These are phyloP conservation scores for Metschnikowia gelsemii DNA, from an alignment of 805 yeast species.

Conservation along the genomic window DNA sequence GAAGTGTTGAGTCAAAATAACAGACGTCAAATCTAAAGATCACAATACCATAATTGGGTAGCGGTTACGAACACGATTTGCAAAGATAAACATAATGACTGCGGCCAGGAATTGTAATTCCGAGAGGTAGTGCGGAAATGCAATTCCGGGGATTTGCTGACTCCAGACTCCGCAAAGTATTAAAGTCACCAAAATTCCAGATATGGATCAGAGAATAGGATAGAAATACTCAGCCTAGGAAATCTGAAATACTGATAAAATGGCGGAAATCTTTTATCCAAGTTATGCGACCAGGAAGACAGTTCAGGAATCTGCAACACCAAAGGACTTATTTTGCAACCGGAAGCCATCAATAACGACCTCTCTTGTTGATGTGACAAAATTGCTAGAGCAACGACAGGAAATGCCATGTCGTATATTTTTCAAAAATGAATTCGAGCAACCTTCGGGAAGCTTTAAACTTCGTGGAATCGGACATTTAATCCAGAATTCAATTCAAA, in stretches of 20 bases:
- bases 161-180: slow-evolving; percentile 1
- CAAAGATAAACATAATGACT: too few species aligned
- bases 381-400: slow-evolving; percentile 10
- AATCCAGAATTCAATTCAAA: slow-evolving; percentile 34
- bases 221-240: too few species aligned
- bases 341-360: slow-evolving; percentile 32
- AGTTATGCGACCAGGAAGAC: not conserved
- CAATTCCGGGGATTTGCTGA: slow-evolving; percentile 6
- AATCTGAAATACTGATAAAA: not conserved
- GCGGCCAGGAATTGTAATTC: slow-evolving; percentile 7
- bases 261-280: not conserved
- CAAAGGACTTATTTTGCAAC: slow-evolving; percentile 6
- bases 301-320: not conserved
- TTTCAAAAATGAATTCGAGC: slow-evolving; percentile 51
- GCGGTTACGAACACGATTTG: not conserved
- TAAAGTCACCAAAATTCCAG: not conserved
- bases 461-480: slow-evolving; percentile 54
- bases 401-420: slow-evolving; percentile 38
- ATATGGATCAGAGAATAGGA: too few species aligned
- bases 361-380: slow-evolving; percentile 40
- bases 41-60: too few species aligned
- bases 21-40: too few species aligned
- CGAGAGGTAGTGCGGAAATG: slow-evolving; percentile 4
- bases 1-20: too few species aligned
- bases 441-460: slow-evolving; percentile 60